phyloP scores from a whole-genome alignment of 345 rosid species.

The Psidium friedrichsthalianum region DNA sequence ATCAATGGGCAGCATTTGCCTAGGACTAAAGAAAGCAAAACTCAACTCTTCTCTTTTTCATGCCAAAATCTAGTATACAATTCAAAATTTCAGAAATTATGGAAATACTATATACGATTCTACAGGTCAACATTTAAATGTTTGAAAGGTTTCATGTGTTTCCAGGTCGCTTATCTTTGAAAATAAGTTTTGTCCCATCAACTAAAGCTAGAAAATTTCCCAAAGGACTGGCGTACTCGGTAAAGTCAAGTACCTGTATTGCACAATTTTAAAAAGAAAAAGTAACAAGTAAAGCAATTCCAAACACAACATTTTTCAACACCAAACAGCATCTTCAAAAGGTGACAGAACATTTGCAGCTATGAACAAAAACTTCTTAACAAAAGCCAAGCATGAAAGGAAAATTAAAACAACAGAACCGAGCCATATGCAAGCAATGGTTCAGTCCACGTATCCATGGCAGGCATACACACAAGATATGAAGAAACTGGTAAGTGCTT shows the following conservation, averaged over 20 bases:
- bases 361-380: background rate
- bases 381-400: background rate
- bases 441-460: background rate
- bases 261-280: background rate
- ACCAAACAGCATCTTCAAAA: background rate
- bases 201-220: background rate
- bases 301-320: background rate
- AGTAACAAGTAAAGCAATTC: background rate
- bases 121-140: background rate
- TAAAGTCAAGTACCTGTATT: background rate
- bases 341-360: background rate
- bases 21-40: background rate
- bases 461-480: background rate
- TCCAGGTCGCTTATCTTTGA: background rate
- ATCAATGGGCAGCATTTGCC: background rate
- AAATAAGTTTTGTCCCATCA: background rate
- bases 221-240: background rate
- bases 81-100: background rate
- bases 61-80: background rate
- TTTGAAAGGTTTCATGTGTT: background rate
- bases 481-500: background rate
- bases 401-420: background rate
- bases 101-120: rapidly evolving
- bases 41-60: background rate
- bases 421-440: background rate